These are phyloP conservation scores for Petunia axillaris DNA, from an alignment of 257 asterid species.

Conservation along the genomic window DNA sequence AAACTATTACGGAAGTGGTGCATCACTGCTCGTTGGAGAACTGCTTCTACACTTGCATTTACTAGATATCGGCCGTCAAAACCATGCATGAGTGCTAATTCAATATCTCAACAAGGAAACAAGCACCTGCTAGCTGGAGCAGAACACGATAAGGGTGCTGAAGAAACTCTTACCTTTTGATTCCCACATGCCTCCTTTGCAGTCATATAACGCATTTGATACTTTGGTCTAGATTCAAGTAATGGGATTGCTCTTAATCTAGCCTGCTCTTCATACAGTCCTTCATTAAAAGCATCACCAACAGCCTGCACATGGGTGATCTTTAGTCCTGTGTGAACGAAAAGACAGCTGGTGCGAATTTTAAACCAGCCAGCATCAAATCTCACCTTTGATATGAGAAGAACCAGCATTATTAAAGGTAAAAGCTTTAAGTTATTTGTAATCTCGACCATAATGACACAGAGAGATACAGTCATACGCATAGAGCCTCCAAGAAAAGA, in stretches of 20 bases:
- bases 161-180: conserved; percentile 66
- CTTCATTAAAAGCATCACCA: conserved; percentile 99
- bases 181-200: conserved; percentile 91
- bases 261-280: conserved; percentile 97
- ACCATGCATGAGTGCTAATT: not conserved
- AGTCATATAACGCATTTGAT: conserved; percentile 91
- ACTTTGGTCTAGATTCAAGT: conserved; percentile 95
- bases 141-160: not conserved
- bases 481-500: conserved; percentile 99
- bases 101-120: not conserved
- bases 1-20: not conserved
- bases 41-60: not conserved
- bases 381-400: conserved; percentile 89
- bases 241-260: conserved; percentile 83
- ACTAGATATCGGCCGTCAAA: not conserved
- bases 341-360: not conserved
- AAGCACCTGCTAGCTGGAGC: not conserved
- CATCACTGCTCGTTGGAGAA: not conserved
- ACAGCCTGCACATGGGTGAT: conserved; percentile 66
- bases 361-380: conserved; percentile 3
- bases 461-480: conserved; percentile 98
- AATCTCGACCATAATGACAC: conserved; percentile 98
- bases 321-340: conserved; percentile 11
- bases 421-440: conserved; percentile 88
- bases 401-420: conserved; percentile 98